These are phyloP conservation scores for Botrytis galanthina DNA, from an alignment of 2,329 filamentous ascomycete genomes.

Conservation along the genomic window DNA sequence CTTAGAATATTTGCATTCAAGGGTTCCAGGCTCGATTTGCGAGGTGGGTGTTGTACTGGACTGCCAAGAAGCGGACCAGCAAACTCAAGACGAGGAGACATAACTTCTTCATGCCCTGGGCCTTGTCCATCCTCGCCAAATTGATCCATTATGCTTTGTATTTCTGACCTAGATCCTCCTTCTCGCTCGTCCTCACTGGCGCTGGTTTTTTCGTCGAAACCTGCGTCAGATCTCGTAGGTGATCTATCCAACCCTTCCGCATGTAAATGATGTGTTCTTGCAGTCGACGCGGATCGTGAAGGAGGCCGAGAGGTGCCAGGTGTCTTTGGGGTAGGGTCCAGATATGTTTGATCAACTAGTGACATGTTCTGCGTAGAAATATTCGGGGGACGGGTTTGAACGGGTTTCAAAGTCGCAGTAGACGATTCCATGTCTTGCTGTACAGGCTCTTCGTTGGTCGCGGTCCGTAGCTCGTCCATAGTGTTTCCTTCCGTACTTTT, in stretches of 20 bases:
- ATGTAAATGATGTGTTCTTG: conserved; percentile 38
- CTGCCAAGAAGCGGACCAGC: conserved; percentile 74
- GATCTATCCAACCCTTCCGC: conserved; percentile 44
- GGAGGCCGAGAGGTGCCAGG: conserved; percentile 44
- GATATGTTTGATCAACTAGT: conserved; percentile 42
- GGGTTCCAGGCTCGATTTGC: conserved; percentile 83
- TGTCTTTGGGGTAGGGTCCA: conserved; percentile 48
- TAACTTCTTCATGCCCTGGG: conserved; percentile 76
- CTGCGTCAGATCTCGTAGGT: conserved; percentile 54
- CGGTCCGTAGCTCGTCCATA: not conserved
- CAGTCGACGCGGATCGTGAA: conserved; percentile 39
- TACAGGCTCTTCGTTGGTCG: conserved; percentile 18
- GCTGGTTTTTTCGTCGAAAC: conserved; percentile 56
- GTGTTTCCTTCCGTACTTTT: conserved; percentile 11
- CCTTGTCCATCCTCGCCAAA: conserved; percentile 75
- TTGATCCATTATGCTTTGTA: conserved; percentile 97
- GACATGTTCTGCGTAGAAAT: conserved; percentile 25
- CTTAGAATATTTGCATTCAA: conserved; percentile 40
- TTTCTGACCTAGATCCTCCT: conserved; percentile 74
- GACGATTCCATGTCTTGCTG: conserved; percentile 38
- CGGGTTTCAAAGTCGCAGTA: conserved; percentile 38
- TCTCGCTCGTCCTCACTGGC: conserved; percentile 64
- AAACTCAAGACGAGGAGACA: conserved; percentile 84
- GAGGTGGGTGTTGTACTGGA: conserved; percentile 69
- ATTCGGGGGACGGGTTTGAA: conserved; percentile 17